Base-by-base conservation (phyloP, 495 filamentous ascomycete genomes). In the Parathielavia hyrcaniae region DNA sequence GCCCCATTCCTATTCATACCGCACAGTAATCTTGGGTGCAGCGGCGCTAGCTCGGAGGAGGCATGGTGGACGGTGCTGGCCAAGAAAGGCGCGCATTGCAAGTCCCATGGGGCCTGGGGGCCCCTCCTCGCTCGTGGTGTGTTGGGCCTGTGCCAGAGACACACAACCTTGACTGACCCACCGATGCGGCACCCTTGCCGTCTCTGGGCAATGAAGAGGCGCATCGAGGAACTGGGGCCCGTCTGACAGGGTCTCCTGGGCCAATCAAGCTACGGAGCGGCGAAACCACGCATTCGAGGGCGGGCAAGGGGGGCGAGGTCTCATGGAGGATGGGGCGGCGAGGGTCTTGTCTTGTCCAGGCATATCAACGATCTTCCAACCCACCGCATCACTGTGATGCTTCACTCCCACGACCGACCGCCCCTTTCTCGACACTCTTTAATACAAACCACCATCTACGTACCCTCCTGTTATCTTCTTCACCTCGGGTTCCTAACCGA, bases 361-460 rank as follows among this genome's bases (percentile, higher is more conserved):
- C 68, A 70, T 71, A 71, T 70, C 69, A 68, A 65, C 63, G 59
- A 61, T 43, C 46, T 44, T 59, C 63, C 57, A 63, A 61, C 63
- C 68, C 26, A 30, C 26, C 59, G 59, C 64, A 62, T 69, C 61
- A 51, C 61, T 64, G n/a, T n/a, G 53, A 51, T 64, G 59, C 60
- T 61, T 65, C 60, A 32, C 59, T 61, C 59, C 56, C 62, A 57
- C 35, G 44, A 36, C 47, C 59, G 50, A 59, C 60, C 62, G 40
- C 55, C 55, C 45, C 22, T 60, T 64, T 71, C 61, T 61, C 66
- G 61, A 68, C 74, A 57, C 64, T 72, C 70, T 60, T 74, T 69
- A 62, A 64, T 30, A 30, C 26, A 54, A n/a, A 53, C 55, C 47
- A 20, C 63, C 50, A 54, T 62, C 61, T 58, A n/a, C n/a, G n/a